Percentiles rank a stretch among this genome's conserved stretches.
These are phyloP conservation scores for Cerrena zonata DNA, from an alignment of 1,284 basidiomycete species.

Conservation along the genomic window DNA sequence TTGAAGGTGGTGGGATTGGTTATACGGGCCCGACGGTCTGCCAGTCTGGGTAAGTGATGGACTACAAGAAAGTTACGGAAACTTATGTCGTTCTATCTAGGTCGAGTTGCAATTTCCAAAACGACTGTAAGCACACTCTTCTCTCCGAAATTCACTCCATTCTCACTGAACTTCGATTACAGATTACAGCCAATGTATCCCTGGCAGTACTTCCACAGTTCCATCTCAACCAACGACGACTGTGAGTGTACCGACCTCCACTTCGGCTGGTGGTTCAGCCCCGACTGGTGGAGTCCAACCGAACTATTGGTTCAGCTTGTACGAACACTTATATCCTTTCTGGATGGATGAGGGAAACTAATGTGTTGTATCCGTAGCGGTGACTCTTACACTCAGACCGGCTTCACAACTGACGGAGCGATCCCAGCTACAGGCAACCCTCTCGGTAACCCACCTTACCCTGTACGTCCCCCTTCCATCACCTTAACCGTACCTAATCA, in stretches of 20 bases:
- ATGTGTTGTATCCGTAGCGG: slow-evolving; percentile 34
- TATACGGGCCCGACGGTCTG: slow-evolving; percentile 39
- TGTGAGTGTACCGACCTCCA: slow-evolving; percentile 18
- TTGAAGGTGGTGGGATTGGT: slow-evolving; percentile 35
- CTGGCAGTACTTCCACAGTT: slow-evolving; percentile 20
- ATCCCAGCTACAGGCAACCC: slow-evolving; percentile 45
- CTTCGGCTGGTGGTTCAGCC: slow-evolving; percentile 16
- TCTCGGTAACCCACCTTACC: slow-evolving; percentile 54
- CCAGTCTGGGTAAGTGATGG: slow-evolving; percentile 31
- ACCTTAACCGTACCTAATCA: background rate
- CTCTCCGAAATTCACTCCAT: background rate
- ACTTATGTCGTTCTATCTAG: slow-evolving; percentile 15
- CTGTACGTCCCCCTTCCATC: slow-evolving; percentile 21
- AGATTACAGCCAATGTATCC: slow-evolving; percentile 45
- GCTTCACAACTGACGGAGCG: slow-evolving; percentile 37
- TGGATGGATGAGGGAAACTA: background rate
- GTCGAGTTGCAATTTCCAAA: slow-evolving; percentile 31
- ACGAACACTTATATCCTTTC: slow-evolving; percentile 13
- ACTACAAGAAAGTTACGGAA: background rate
- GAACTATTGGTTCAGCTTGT: slow-evolving; percentile 52
- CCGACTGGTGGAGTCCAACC: slow-evolving; percentile 18
- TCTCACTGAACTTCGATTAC: background rate
- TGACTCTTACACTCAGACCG: slow-evolving; percentile 55
- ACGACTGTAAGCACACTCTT: slow-evolving; percentile 31
- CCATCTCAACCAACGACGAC: slow-evolving; percentile 23